phyloP scores from a whole-genome alignment of 2,329 filamentous ascomycete species.

The Cercospora canescens region DNA sequence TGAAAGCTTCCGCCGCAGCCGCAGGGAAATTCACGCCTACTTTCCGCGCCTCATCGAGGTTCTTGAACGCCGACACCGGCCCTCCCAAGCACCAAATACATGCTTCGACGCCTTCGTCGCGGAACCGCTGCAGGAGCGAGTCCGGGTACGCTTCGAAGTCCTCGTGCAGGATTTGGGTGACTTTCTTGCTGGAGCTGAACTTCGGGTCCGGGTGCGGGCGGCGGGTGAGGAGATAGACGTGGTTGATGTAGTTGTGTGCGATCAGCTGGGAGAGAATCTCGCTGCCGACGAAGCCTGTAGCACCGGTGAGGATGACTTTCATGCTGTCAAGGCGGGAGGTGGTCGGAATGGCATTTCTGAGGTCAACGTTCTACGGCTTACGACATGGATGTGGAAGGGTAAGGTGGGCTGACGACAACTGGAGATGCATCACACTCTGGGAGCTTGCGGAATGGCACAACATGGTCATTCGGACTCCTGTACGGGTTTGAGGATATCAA shows the following conservation, averaged over 20 bases:
- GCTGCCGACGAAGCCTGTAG: constrained; percentile 59
- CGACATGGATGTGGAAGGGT: neutral
- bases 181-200: constrained; percentile 32
- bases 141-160: constrained; percentile 57
- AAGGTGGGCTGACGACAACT: neutral
- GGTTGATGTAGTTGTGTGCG: constrained; percentile 49
- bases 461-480: neutral
- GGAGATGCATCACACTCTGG: neutral
- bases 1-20: constrained; percentile 35
- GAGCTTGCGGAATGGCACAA: neutral
- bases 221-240: constrained; percentile 37
- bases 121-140: constrained; percentile 42
- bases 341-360: neutral
- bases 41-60: constrained; percentile 33
- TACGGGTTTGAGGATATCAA: neutral
- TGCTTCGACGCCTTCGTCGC: constrained; percentile 42
- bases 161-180: constrained; percentile 40
- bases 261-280: constrained; percentile 57
- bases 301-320: constrained; percentile 62
- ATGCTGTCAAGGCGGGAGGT: constrained; percentile 39
- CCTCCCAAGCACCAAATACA: constrained; percentile 48
- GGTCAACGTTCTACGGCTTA: neutral
- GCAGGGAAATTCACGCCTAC: constrained; percentile 36
- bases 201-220: constrained; percentile 30
- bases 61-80: constrained; percentile 26